phyloP scores from a whole-genome alignment of 1,139 yeast genomes.

The Diutina pseudorugosa region DNA sequence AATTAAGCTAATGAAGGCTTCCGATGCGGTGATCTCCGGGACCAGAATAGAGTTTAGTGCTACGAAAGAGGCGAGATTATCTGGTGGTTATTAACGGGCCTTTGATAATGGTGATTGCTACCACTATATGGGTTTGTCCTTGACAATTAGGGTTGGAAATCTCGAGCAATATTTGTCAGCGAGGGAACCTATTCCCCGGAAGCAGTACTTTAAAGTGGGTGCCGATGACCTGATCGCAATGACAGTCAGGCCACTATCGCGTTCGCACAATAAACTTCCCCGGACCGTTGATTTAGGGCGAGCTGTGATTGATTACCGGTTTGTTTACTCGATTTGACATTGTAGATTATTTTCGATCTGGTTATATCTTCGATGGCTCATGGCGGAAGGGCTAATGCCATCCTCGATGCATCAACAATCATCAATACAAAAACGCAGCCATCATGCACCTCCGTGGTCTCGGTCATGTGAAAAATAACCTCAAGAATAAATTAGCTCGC shows the following conservation, averaged over 20 bases:
- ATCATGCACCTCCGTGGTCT: neutral
- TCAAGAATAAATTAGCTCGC: neutral
- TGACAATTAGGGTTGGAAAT: too few species aligned
- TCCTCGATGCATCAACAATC: neutral
- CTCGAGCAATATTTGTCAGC: neutral
- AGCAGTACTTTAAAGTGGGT: neutral
- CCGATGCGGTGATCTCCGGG: too few species aligned
- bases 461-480: neutral
- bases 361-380: neutral
- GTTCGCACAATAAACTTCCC: too few species aligned
- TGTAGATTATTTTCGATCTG: too few species aligned
- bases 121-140: too few species aligned
- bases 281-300: too few species aligned
- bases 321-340: neutral
- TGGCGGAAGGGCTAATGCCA: neutral
- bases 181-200: neutral
- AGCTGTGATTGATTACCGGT: too few species aligned
- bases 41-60: too few species aligned
- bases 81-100: too few species aligned
- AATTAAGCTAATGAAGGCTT: too few species aligned
- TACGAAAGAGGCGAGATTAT: too few species aligned
- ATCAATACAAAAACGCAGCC: neutral
- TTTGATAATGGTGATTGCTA: too few species aligned
- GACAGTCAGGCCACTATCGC: neutral
- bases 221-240: neutral